Evolutionary conservation across 257 asterid species (phyloP), one percentile per base, ranked within the genome.

Genomic region (Solanum pennellii): DNA sequence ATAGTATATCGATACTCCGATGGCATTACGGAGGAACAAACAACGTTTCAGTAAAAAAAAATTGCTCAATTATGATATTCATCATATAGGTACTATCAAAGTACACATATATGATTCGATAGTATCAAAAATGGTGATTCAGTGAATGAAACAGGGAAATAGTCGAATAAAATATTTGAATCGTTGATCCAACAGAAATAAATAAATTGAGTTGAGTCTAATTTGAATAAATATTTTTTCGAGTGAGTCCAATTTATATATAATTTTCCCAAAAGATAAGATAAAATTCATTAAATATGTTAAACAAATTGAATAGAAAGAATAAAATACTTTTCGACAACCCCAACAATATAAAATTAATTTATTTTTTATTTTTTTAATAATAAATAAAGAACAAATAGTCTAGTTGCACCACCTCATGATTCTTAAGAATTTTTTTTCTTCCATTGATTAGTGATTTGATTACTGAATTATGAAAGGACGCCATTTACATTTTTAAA

Each of bases 111-210:
- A 52, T 52, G 7, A 0, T 52, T 6, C 7, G 2, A 16, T 52
- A 3, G 0, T 52, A 6, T 52, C 3, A 52, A 16, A 18, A 52
- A 6, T 0, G 1, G 4, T 52, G 62, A 1, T 52, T 52, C 23
- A 52, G 0, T 52, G 4, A 16, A 52, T 52, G 20, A 23, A 52
- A 52, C 10, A 52, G 16, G 2, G 9, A 18, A 23, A 6, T 52
- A 16, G 10, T 52, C 1, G n/a, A 1, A 23, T 52, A 16, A 52
- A 52, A 18, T 52, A 52, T 52, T 18, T 6, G 3, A 1, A 1
- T 52, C 0, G 11, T 6, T 4, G 0, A 0, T 52, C 11, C 4
- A 52, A 52, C 3, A 16, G 3, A 0, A 18, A 7, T 52, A 52
- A 52, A 52, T 52, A 52, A 2, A 6, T 18, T 52, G n/a, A 2